Base-by-base conservation (phyloP, 1,284 basidiomycete species). In the Erythrobasidium hasegawianum region DNA sequence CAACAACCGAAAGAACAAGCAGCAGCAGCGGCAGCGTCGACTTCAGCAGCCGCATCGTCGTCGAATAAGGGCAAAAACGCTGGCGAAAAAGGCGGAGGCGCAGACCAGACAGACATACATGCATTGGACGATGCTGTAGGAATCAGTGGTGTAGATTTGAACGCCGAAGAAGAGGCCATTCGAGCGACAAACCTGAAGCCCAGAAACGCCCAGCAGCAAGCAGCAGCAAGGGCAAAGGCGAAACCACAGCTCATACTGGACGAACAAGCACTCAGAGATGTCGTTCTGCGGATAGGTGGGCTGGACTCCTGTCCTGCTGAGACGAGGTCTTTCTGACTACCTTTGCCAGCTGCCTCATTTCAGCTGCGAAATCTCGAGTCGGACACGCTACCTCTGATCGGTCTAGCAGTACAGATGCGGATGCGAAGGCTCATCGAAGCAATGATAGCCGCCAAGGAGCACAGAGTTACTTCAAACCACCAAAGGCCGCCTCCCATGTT, bases 391-490 rank as follows among this genome's bases (percentile, higher is more conserved):
- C 72, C 73, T 8, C 64, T 76, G 4, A 71, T 90, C 50, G 87
- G 88, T 0, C 82, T 90, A 16, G 87, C 89, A 0, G 81, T 90
- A 1, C 86, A 88, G 47, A 83, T 84, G 33, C 84, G 89, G 1
- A 78, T 92, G 57, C 84, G 87, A 70, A 84, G 86, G 65, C 81
- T 92, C 41, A 76, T 90, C 66, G 83, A 82, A 14, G 81, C 80
- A 33, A 88, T 89, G 83, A 82, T 89, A 66, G 79, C 79, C 11
- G 89, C 88, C 0, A 81, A 87, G 13, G 81, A 81, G 43, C 89
- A 92, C 75, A 85, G 83, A 2, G 83, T 71, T 11, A 26, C 80
- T 1, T 84, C 87, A 68, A 82, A 86, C 0, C 86, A 87, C 71
- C 88, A 85, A 68, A 82, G 84, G 18, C 78, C 84, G 1, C 84